These are phyloP conservation scores for Lodderomyces elongisporus DNA, from an alignment of 1,139 yeast species.

Conservation along the genomic window DNA sequence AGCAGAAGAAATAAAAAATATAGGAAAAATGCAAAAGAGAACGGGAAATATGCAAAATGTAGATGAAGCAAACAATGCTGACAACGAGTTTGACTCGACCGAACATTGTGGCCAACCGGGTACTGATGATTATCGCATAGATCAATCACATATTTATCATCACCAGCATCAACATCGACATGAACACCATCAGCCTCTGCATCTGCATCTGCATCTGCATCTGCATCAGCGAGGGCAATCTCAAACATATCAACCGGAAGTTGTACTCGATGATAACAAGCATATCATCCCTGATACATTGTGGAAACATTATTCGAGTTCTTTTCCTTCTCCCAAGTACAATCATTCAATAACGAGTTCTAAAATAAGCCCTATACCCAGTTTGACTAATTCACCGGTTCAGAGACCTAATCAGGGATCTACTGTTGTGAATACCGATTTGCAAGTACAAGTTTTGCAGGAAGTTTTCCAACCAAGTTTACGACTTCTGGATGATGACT, in stretches of 20 bases:
- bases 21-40: not conserved
- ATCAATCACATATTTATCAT: no score
- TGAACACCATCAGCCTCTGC: no score
- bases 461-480: conserved; percentile 33
- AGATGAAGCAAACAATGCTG: no score
- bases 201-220: no score
- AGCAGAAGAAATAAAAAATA: not conserved
- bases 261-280: conserved; percentile 78
- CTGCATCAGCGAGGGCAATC: no score
- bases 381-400: conserved; percentile 12
- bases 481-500: conserved; percentile 10
- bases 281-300: conserved; percentile 83
- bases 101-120: no score
- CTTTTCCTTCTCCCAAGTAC: conserved; percentile 45
- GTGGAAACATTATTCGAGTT: conserved; percentile 56
- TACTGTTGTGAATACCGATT: conserved; percentile 34
- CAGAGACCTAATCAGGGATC: conserved; percentile 21
- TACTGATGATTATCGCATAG: no score
- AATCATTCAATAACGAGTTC: conserved; percentile 4
- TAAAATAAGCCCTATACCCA: conserved; percentile 9
- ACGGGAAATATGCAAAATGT: not conserved
- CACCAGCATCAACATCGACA: no score
- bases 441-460: conserved; percentile 36
- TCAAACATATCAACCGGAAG: conserved; percentile 77
- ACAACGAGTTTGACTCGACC: no score